Conservation (phyloP, 2,329 filamentous ascomycete genomes). For the Ceratocystiopsis minuta region DNA sequence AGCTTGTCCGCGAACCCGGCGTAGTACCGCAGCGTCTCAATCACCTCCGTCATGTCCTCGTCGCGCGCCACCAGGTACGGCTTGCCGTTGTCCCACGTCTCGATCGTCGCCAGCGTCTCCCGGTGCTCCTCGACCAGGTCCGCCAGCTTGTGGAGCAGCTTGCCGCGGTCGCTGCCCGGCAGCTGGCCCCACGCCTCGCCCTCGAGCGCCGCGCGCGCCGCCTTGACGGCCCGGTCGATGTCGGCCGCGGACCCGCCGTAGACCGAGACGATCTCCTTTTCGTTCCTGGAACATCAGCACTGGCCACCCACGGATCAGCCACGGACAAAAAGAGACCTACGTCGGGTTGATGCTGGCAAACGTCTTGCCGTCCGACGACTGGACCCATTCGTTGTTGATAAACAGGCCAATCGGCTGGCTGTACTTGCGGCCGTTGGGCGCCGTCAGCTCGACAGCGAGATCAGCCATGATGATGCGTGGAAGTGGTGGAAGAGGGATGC, state of each 20-base stretch:
- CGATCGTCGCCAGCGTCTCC: slow-evolving; percentile 23
- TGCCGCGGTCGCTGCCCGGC: slow-evolving; percentile 14
- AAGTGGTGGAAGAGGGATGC: background rate
- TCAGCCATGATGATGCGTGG: slow-evolving; percentile 4
- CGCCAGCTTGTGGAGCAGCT: slow-evolving; percentile 26
- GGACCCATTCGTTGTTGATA: slow-evolving; percentile 67
- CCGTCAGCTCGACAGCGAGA: slow-evolving; percentile 39
- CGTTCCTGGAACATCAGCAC: background rate
- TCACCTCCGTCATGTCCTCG: slow-evolving; percentile 6
- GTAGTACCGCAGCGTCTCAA: slow-evolving; percentile 47
- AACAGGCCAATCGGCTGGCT: slow-evolving; percentile 57
- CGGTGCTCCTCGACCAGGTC: slow-evolving; percentile 21
- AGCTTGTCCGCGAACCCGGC: slow-evolving; percentile 56
- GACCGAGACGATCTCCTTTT: slow-evolving; percentile 6
- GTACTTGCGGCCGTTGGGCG: slow-evolving; percentile 59
- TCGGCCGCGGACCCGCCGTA: slow-evolving; percentile 5
- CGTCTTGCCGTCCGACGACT: slow-evolving; percentile 44
- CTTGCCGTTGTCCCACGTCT: slow-evolving; percentile 77
- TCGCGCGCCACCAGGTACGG: slow-evolving; percentile 18
- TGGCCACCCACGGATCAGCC: background rate
- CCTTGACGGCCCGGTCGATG: slow-evolving; percentile 7
- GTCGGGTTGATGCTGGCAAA: slow-evolving; percentile 52
- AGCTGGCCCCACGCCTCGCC: slow-evolving; percentile 5
- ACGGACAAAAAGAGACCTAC: slow-evolving; percentile 21
- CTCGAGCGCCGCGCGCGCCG: slow-evolving; percentile 8